These are phyloP conservation scores for Linnemannia exigua DNA, from an alignment of 192 early-diverging fungal species.

Conservation along the genomic window DNA sequence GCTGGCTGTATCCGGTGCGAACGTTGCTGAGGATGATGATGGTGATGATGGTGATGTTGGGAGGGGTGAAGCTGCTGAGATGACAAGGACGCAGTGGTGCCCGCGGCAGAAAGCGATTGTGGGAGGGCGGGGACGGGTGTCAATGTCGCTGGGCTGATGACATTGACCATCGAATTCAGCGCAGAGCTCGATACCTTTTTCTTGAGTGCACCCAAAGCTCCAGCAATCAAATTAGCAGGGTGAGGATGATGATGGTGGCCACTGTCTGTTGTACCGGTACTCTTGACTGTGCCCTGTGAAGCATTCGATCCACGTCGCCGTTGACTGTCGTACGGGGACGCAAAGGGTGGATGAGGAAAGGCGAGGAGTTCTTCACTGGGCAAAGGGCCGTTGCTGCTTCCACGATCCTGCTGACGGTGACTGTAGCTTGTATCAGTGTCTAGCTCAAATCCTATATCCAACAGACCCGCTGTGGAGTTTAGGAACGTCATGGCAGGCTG, in stretches of 20 bases:
- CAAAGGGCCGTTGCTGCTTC: neutral
- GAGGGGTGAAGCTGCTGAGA: neutral
- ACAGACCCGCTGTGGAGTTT: constrained; percentile 31
- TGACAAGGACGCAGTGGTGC: neutral
- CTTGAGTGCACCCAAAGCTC: constrained; percentile 26
- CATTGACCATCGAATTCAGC: constrained; percentile 18
- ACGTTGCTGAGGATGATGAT: constrained; percentile 13
- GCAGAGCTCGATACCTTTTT: constrained; percentile 26
- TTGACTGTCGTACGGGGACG: neutral
- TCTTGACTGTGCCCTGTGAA: constrained; percentile 20
- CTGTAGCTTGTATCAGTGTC: neutral
- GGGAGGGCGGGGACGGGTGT: neutral
- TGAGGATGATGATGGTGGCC: neutral
- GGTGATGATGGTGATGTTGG: neutral
- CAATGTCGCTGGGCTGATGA: neutral
- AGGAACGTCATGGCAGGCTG: constrained; percentile 16
- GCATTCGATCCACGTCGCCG: constrained; percentile 23
- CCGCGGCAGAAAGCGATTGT: neutral
- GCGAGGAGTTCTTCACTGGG: neutral
- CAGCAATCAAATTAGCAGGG: constrained; percentile 14
- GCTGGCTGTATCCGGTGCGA: neutral
- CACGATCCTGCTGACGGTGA: neutral
- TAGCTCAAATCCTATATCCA: constrained; percentile 1
- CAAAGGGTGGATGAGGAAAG: neutral
- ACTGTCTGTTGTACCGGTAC: constrained; percentile 15